Evolutionary conservation across 176 grass and related monocot species (phyloP).

Genomic region (Carex myosuroides): DNA sequence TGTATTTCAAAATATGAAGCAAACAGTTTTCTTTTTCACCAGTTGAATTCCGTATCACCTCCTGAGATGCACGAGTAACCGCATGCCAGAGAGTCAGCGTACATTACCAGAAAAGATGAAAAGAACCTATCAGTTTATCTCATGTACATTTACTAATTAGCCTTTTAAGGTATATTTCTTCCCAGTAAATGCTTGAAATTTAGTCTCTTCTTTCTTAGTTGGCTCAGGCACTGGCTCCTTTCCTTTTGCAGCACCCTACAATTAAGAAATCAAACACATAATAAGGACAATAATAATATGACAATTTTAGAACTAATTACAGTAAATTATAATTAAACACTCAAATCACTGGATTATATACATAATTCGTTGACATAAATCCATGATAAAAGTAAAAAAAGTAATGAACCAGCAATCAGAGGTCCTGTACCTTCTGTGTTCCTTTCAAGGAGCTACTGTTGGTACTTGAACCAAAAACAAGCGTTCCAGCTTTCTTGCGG

Average conservation of each 20-base stretch:
- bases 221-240: constrained; percentile 19
- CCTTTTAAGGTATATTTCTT: constrained; percentile 75
- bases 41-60: background rate
- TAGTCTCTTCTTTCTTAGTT: constrained; percentile 54
- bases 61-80: background rate
- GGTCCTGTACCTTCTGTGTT: constrained; percentile 42
- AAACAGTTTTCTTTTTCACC: background rate
- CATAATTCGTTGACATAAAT: background rate
- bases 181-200: constrained; percentile 68
- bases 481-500: constrained; percentile 50
- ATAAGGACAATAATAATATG: background rate
- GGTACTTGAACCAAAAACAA: constrained; percentile 68
- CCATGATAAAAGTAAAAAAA: background rate
- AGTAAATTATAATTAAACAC: background rate
- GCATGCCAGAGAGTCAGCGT: background rate
- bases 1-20: background rate
- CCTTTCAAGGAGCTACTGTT: constrained; percentile 37
- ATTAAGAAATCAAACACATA: background rate
- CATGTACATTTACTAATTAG: constrained; percentile 14
- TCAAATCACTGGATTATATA: background rate
- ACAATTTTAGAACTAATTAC: background rate
- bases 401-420: background rate
- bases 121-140: background rate
- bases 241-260: constrained; percentile 44
- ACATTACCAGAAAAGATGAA: background rate